These are phyloP conservation scores for Capsicum baccatum DNA, from an alignment of 257 asterid genomes.

Conservation along the genomic window DNA sequence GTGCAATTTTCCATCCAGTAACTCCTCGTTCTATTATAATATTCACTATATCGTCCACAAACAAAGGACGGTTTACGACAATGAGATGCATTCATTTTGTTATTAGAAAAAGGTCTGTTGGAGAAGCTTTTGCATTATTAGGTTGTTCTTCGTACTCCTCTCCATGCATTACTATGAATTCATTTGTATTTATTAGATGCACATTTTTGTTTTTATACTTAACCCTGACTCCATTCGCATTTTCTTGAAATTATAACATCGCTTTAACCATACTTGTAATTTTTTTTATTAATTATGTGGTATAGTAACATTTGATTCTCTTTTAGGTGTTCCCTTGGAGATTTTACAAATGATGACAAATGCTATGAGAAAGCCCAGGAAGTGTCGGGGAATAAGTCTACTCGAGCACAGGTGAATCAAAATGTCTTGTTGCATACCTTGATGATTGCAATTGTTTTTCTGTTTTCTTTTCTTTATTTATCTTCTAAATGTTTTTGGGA, in stretches of 20 bases:
- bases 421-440: conserved; percentile 19
- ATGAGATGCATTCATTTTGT: conserved; percentile 7
- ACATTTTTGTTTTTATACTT: neutral
- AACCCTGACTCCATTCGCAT: neutral
- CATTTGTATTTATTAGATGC: neutral
- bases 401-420: conserved; percentile 64
- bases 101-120: neutral
- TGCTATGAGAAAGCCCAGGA: conserved; percentile 85
- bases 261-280: neutral
- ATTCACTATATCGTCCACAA: conserved; percentile 6
- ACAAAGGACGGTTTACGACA: neutral
- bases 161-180: neutral
- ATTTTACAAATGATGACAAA: conserved; percentile 72
- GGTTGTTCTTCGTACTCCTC: neutral
- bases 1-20: neutral
- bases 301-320: neutral
- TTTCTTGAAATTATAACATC: neutral
- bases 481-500: neutral
- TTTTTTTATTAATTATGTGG: neutral
- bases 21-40: neutral
- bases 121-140: conserved; percentile 22
- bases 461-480: neutral
- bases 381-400: conserved; percentile 78
- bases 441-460: neutral
- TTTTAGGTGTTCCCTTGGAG: conserved; percentile 83